These are phyloP conservation scores for Forsythia suspensa DNA, from an alignment of 257 asterid genomes.

Conservation along the genomic window DNA sequence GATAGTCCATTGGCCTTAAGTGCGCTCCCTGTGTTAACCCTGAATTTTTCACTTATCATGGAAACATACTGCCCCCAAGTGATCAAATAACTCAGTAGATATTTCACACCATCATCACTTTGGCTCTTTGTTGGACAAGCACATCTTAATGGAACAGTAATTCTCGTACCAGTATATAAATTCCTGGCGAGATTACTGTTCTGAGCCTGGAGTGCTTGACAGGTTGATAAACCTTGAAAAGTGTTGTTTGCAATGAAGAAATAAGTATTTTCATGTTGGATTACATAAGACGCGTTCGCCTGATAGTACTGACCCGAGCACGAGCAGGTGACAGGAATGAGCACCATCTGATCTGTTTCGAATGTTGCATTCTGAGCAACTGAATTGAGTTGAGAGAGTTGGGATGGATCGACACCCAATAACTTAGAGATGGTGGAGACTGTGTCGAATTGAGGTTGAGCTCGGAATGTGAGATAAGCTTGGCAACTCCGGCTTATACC, in stretches of 20 bases:
- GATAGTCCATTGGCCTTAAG: conserved; percentile 62
- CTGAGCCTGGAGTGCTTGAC: conserved; percentile 60
- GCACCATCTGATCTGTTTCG: conserved; percentile 34
- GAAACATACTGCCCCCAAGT: conserved; percentile 33
- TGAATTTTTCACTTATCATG: conserved; percentile 35
- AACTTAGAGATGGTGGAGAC: conserved; percentile 64
- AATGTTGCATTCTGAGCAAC: conserved; percentile 38
- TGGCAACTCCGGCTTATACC: conserved; percentile 54
- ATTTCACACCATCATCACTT: conserved; percentile 45
- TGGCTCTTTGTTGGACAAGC: conserved; percentile 81
- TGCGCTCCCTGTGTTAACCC: conserved; percentile 28
- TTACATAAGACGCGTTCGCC: conserved; percentile 47
- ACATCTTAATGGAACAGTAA: conserved; percentile 74
- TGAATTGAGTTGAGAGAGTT: conserved; percentile 59
- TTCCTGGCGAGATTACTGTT: conserved; percentile 14
- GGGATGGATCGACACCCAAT: conserved; percentile 38
- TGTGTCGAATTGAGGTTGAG: conserved; percentile 52
- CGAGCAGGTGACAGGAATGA: conserved; percentile 77
- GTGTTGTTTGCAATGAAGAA: conserved; percentile 39
- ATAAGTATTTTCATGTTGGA: conserved; percentile 15
- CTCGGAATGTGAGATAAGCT: conserved; percentile 74
- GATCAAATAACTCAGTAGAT: conserved; percentile 57
- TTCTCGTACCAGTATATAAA: conserved; percentile 29
- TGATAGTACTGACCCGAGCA: conserved; percentile 65
- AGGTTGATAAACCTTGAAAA: conserved; percentile 67